Evolutionary conservation across 1,284 basidiomycete species (phyloP).

Genomic region (Puccinia coronata): DNA sequence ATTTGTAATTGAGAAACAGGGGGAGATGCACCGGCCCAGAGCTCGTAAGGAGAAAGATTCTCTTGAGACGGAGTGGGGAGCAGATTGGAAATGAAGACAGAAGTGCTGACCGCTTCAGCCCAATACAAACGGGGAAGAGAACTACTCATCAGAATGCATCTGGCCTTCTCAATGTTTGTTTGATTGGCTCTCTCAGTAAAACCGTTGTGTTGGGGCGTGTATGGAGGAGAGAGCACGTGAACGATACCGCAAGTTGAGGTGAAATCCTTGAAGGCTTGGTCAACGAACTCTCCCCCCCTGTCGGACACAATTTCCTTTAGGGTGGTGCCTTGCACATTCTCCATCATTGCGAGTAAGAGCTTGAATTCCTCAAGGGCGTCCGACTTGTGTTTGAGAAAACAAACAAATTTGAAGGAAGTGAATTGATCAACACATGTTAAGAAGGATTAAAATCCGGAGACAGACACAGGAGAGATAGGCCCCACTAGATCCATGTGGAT

Average conservation of each 20-base stretch:
- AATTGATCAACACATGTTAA: constrained; percentile 14
- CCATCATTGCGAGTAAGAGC: not conserved
- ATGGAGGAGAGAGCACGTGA: constrained; percentile 58
- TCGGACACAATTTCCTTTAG: constrained; percentile 52
- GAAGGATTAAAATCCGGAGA: constrained; percentile 17
- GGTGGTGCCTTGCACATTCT: not conserved
- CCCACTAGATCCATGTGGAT: constrained; percentile 17
- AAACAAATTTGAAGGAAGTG: constrained; percentile 13
- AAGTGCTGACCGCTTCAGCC: constrained; percentile 57
- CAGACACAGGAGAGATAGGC: not conserved
- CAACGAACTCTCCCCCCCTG: constrained; percentile 57
- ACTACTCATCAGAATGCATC: constrained; percentile 55
- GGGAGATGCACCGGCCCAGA: not conserved
- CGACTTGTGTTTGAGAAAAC: constrained; percentile 11
- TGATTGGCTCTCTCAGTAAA: constrained; percentile 56
- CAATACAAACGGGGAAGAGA: constrained; percentile 57
- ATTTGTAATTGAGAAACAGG: not conserved
- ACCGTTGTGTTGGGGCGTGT: constrained; percentile 59
- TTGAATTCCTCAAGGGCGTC: not conserved
- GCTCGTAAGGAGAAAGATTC: not conserved
- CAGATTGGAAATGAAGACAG: constrained; percentile 59
- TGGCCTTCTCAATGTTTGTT: constrained; percentile 55
- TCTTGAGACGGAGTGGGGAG: constrained; percentile 49
- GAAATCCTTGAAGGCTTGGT: constrained; percentile 54
- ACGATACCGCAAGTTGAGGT: constrained; percentile 56